A percentile compares a stretch with the other conserved stretches of the same genome.
These are phyloP conservation scores for Starmerella apicola DNA, from an alignment of 805 yeast species.

Conservation along the genomic window DNA sequence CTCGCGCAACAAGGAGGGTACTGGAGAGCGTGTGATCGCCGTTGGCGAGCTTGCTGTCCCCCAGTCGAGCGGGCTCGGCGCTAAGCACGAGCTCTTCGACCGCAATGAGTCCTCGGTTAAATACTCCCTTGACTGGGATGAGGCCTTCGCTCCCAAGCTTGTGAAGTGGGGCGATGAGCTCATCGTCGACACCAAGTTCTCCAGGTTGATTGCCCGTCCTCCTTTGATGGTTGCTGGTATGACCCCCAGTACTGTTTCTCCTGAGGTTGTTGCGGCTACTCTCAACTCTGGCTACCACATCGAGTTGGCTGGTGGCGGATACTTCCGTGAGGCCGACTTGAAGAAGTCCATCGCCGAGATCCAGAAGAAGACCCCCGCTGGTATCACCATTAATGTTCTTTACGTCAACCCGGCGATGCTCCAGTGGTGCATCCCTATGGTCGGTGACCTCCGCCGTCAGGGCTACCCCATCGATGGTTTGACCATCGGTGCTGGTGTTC, in stretches of 20 bases:
- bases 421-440: slow-evolving; percentile 97
- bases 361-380: slow-evolving; percentile 63
- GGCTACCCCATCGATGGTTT: slow-evolving; percentile 95
- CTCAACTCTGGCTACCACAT: slow-evolving; percentile 94
- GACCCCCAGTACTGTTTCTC: slow-evolving; percentile 96
- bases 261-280: slow-evolving; percentile 87
- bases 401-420: slow-evolving; percentile 96
- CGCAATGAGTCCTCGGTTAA: slow-evolving; percentile 50
- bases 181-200: slow-evolving; percentile 86
- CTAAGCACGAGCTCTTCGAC: slow-evolving; percentile 88
- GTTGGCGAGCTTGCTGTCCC: slow-evolving; percentile 78
- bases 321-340: slow-evolving; percentile 63
- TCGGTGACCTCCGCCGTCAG: slow-evolving; percentile 71
- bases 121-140: slow-evolving; percentile 83
- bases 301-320: slow-evolving; percentile 99
- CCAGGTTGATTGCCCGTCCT: slow-evolving; percentile 82
- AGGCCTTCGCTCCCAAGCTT: slow-evolving; percentile 76
- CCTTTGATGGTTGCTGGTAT: slow-evolving; percentile 98
- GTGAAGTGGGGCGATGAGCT: slow-evolving; percentile 53
- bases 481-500: slow-evolving; percentile 99
- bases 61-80: slow-evolving; percentile 67
- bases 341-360: slow-evolving; percentile 64
- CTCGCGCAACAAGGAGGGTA: slow-evolving; percentile 96
- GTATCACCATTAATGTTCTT: slow-evolving; percentile 82
- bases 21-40: slow-evolving; percentile 87